A percentile compares a stretch with the other conserved stretches of the same genome.
Conservation (phyloP, 2,329 filamentous ascomycete species). For the Xylariaceae sp. region DNA sequence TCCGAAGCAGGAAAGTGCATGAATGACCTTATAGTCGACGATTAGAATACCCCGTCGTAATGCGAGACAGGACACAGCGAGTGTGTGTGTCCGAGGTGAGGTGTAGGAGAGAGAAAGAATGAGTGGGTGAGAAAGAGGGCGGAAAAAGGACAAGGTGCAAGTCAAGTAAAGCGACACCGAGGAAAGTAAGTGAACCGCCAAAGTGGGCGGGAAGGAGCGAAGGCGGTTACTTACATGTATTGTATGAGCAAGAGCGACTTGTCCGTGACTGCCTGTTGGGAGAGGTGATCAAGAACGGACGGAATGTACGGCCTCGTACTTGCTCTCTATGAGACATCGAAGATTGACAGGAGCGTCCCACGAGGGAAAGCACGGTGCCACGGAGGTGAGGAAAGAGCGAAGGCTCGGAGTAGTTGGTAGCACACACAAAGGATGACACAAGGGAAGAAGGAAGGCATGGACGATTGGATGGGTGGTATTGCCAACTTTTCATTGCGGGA, state of each 20-base stretch:
- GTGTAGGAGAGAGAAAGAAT: neutral
- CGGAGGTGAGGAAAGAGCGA: neutral
- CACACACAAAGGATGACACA: neutral
- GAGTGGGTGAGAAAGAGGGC: neutral
- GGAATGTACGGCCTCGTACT: too few relatives aligned
- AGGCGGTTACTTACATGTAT: neutral
- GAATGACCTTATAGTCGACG: neutral
- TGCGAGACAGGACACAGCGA: too few relatives aligned
- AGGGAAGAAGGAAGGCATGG: neutral
- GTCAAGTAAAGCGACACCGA: neutral
- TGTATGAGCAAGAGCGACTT: too few relatives aligned
- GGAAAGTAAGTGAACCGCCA: neutral
- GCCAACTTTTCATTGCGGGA: neutral
- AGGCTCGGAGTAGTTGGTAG: neutral
- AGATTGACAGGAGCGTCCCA: neutral
- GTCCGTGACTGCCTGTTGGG: too few relatives aligned
- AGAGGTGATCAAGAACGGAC: too few relatives aligned
- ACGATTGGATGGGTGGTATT: too few relatives aligned
- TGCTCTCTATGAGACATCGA: neutral
- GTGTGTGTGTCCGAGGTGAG: too few relatives aligned
- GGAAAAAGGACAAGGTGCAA: neutral
- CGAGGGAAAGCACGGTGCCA: conserved; percentile 9
- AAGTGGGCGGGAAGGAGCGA: neutral
- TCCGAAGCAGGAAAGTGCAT: neutral
- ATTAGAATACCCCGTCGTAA: too few relatives aligned